Evolutionary conservation across 164 flowering plant genomes (phyloP).

Genomic region (Nymphaea colorata): DNA sequence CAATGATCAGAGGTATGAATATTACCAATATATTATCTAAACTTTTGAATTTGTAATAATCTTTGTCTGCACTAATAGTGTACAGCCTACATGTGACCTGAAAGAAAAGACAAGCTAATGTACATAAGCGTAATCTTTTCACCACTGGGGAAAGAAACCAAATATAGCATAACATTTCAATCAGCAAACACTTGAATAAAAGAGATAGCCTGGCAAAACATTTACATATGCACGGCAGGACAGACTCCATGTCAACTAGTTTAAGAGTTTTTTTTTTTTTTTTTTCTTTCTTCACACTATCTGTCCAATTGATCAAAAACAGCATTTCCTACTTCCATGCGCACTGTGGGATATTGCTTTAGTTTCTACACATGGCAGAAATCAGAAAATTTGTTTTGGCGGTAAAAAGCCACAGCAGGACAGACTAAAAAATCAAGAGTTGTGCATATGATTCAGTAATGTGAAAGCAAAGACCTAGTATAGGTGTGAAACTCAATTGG

Average conservation of each 20-base stretch:
- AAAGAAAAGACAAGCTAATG: not conserved
- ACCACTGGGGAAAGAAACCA: no score
- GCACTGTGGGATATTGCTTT: conserved; percentile 51
- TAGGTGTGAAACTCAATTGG: no score
- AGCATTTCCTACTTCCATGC: conserved; percentile 64
- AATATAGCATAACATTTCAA: no score
- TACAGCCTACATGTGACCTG: conserved; percentile 85
- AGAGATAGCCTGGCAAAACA: no score
- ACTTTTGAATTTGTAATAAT: conserved; percentile 69
- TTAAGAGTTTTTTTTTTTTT: conserved; percentile 49
- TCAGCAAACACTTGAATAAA: no score
- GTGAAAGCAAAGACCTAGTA: not conserved
- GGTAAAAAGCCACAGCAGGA: not conserved
- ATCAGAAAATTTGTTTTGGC: not conserved
- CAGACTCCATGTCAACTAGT: conserved; percentile 84
- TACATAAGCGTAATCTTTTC: no score
- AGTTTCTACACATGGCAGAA: conserved; percentile 44
- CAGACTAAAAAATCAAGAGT: not conserved
- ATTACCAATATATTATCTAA: conserved; percentile 73
- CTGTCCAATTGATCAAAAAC: conserved; percentile 71
- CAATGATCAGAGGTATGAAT: not conserved
- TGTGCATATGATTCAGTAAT: not conserved
- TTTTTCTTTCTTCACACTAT: conserved; percentile 67
- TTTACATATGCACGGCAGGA: no score
- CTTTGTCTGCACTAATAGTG: conserved; percentile 64